These are phyloP conservation scores for Boeremia exigua DNA, from an alignment of 2,329 filamentous ascomycete species.

Conservation along the genomic window DNA sequence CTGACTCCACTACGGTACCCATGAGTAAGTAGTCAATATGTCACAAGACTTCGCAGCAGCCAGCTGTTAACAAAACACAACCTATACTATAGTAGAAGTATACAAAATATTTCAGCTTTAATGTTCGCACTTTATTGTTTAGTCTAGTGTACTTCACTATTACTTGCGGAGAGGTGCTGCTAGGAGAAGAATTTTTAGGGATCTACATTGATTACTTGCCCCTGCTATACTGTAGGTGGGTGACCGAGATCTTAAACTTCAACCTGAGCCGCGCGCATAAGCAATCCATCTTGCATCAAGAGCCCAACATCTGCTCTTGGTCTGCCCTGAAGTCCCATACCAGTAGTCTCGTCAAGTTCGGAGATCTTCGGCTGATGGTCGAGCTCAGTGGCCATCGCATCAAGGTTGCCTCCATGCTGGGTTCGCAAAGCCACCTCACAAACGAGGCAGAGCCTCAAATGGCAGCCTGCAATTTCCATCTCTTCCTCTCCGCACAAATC, in stretches of 20 bases:
- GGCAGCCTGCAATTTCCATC: conserved; percentile 30
- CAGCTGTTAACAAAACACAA: too few relatives aligned
- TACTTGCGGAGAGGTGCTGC: too few relatives aligned
- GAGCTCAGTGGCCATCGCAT: conserved; percentile 19
- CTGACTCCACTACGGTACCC: too few relatives aligned
- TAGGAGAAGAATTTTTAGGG: too few relatives aligned
- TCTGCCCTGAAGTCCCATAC: conserved; percentile 8
- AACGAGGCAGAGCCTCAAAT: conserved; percentile 31
- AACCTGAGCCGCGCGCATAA: conserved; percentile 20
- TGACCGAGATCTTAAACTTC: not conserved
- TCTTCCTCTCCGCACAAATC: conserved; percentile 11
- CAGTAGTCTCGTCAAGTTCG: conserved; percentile 13
- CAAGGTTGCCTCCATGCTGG: conserved; percentile 7
- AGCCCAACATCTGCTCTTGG: conserved; percentile 38
- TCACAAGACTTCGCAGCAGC: too few relatives aligned
- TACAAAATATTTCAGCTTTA: too few relatives aligned
- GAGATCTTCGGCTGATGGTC: conserved; percentile 27
- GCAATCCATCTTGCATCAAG: conserved; percentile 25
- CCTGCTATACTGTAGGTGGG: too few relatives aligned
- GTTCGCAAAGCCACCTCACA: conserved; percentile 23
- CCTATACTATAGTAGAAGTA: too few relatives aligned
- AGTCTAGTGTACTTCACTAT: too few relatives aligned
- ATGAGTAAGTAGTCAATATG: too few relatives aligned
- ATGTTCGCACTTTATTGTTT: too few relatives aligned
- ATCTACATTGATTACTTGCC: too few relatives aligned